phyloP scores from a whole-genome alignment of 768 basidiomycete genomes.

The Lentinus brumalis region DNA sequence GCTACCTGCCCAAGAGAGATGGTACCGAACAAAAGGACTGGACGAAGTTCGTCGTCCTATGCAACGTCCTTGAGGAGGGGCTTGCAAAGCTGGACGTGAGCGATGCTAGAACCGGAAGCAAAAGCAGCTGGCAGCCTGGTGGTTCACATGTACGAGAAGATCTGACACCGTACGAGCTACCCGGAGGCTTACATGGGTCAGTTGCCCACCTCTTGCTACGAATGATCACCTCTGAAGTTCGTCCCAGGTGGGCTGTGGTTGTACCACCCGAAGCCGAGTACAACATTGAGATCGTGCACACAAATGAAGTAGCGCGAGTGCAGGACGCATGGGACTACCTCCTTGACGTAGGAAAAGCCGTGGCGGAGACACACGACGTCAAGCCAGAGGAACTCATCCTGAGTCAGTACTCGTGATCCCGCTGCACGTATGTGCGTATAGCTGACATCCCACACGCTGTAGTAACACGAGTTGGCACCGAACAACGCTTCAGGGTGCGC shows the following conservation, averaged over 20 bases:
- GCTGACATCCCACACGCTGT: not conserved
- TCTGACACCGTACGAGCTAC: constrained; percentile 39
- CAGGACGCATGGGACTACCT: constrained; percentile 44
- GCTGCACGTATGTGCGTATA: not conserved
- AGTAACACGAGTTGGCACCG: constrained; percentile 45
- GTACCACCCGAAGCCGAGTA: constrained; percentile 40
- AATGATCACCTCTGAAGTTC: not conserved
- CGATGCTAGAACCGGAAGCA: constrained; percentile 30
- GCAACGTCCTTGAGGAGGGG: constrained; percentile 40
- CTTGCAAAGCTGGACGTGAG: constrained; percentile 26
- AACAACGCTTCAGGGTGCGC: constrained; percentile 42
- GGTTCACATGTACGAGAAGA: constrained; percentile 30
- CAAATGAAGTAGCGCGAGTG: constrained; percentile 27
- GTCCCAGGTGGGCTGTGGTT: constrained; percentile 45
- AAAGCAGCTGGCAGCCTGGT: constrained; percentile 42
- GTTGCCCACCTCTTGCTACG: not conserved
- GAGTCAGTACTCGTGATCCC: constrained; percentile 29
- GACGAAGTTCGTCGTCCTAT: constrained; percentile 39
- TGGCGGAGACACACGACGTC: constrained; percentile 37
- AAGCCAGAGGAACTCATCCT: constrained; percentile 45
- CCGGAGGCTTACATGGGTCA: constrained; percentile 37
- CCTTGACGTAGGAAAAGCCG: constrained; percentile 32
- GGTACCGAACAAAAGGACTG: constrained; percentile 30
- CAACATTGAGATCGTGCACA: constrained; percentile 42
- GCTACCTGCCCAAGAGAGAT: constrained; percentile 39